Conservation (phyloP, 352 stramenopile genomes). For the Phytophthora ramorum region DNA sequence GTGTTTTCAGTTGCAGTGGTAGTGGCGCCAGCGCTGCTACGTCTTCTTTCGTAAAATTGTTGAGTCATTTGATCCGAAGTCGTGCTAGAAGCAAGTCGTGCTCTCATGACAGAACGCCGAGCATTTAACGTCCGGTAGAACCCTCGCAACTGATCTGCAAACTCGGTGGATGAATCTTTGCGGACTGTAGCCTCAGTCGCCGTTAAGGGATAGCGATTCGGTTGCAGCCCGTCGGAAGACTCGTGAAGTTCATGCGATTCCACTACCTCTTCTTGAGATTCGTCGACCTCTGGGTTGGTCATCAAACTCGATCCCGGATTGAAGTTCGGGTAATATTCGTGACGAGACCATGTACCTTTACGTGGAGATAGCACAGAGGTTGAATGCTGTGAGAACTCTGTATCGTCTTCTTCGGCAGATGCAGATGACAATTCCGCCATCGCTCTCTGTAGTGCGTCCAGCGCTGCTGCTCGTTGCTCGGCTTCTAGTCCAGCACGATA, state of each 20-base stretch:
- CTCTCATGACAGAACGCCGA: constrained; percentile 27
- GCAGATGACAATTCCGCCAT: constrained; percentile 31
- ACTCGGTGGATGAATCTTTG: constrained; percentile 1
- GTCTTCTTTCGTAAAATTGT: constrained; percentile 21
- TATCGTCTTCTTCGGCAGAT: constrained; percentile 10
- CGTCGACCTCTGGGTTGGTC: background rate
- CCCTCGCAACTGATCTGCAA: constrained; percentile 30
- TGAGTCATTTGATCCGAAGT: constrained; percentile 27
- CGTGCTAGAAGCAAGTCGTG: constrained; percentile 23
- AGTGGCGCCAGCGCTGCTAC: background rate
- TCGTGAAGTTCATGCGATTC: background rate
- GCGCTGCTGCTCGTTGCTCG: constrained; percentile 25
- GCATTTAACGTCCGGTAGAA: constrained; percentile 29
- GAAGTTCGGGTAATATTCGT: constrained; percentile 20
- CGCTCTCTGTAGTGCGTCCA: constrained; percentile 28
- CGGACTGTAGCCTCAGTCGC: background rate
- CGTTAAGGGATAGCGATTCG: background rate
- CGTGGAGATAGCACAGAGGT: background rate
- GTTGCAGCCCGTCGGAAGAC: background rate
- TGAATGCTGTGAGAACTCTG: background rate
- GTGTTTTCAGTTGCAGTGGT: background rate
- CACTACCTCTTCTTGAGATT: background rate
- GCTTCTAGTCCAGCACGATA: constrained; percentile 34
- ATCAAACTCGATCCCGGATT: background rate
- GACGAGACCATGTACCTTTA: constrained; percentile 18